Evolutionary conservation across 441 rosid species (phyloP), one percentile per base, ranked within the genome.

Genomic region (Erysimum pusillum): DNA sequence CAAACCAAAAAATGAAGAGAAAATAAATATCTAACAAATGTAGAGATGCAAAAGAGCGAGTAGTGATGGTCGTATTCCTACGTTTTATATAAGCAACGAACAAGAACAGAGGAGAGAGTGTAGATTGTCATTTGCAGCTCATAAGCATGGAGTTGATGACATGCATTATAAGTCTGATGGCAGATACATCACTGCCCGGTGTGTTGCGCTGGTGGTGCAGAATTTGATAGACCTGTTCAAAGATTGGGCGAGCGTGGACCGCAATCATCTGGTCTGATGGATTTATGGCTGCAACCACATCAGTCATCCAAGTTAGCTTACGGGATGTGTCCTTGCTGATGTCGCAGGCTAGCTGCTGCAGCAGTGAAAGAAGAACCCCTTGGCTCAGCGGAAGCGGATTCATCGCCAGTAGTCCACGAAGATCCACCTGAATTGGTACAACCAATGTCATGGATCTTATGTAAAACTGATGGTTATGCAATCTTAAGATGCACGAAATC

Each of bases 261-360:
- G 85, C 83, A 10, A 84, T 84, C 83, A 76, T 71, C 42, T 85
- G 85, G 71, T 90, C 92, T 3, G 84, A 28, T 13, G 92, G 89
- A 82, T 85, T 82, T 51, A 90, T 83, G 41, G 90, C 87, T 1
- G 83, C 69, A 9, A 86, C 87, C 49, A 90, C 85, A 31, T 84
- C 88, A 0, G 86, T 86, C 87, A 87, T 83, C 91, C 94, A 90
- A 17, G 75, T 63, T 2, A 87, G 85, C 81, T 87, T 90, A 39
- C 63, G 77, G 22, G 88, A 36, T 3, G 79, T 78, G 48, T 90
- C 92, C 39, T 80, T 85, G 85, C 69, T 76, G 35, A 88, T 74
- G 79, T 88, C 91, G 11, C 86, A 87, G 6, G 90, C 85, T 70
- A 90, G 78, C 76, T 88, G 94, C 81, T 88, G 94, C 73, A 90